Evolutionary conservation across 139 green algal species (phyloP).

Genomic region (Chlorella sp.): DNA sequence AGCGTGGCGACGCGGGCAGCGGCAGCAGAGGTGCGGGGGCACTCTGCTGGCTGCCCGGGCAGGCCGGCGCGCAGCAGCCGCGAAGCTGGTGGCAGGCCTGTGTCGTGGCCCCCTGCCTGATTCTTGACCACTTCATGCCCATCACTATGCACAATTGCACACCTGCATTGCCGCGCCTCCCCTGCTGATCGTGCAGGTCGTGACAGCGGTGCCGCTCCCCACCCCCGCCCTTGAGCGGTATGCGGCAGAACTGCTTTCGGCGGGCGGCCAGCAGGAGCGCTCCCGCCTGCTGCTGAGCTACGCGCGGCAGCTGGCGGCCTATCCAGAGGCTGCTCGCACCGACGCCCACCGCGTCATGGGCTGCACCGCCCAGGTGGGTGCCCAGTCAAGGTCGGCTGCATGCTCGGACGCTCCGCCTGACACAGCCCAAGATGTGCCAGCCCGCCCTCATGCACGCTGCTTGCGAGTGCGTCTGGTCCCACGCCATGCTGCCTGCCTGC

Average conservation of each 20-base stretch:
- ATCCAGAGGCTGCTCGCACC: conserved; percentile 47
- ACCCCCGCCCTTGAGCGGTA: not conserved
- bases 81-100: not conserved
- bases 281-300: conserved; percentile 63
- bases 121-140: too few species aligned
- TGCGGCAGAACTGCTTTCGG: conserved; percentile 27
- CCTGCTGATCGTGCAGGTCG: not conserved
- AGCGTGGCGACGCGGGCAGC: not conserved
- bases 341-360: conserved; percentile 90
- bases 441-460: too few species aligned
- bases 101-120: not conserved
- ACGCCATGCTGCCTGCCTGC: not conserved
- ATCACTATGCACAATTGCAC: not conserved
- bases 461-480: too few species aligned
- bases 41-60: not conserved
- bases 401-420: too few species aligned
- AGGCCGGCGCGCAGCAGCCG: not conserved
- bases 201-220: not conserved
- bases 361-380: conserved; percentile 88
- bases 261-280: conserved; percentile 39
- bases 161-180: not conserved
- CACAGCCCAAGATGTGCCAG: too few species aligned
- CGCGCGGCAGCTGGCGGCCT: conserved; percentile 38
- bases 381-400: too few species aligned
- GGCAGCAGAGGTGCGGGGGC: not conserved